Evolutionary conservation across 345 rosid species (phyloP), one percentile per base, ranked within the genome.

Genomic region (Arabidopsis arenosa): DNA sequence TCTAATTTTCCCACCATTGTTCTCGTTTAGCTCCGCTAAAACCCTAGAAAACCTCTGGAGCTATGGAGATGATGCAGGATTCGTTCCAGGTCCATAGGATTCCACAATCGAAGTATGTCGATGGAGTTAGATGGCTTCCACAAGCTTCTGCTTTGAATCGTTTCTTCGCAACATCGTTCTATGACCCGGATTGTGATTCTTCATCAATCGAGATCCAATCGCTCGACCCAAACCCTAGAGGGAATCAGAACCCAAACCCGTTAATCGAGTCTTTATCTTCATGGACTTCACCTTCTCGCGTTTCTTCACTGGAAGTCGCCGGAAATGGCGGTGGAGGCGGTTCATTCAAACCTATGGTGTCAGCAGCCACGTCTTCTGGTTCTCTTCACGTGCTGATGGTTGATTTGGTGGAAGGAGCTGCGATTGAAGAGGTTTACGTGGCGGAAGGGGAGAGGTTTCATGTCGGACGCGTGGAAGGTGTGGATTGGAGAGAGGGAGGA

Each of bases 41-140:
- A 52, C 74, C 75, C 61, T 68, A 63, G 73, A 77, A 81, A 81
- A 67, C 79, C 75, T 75, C 75, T 60, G 40, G 15, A 64, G 70
- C 64, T 62, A 89, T 90, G 98, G 93, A 89, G 69, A 80, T 64
- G 69, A 80, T 64, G 72, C 84, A 81, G 9, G 83, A 75, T 18
- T 64, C 88, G 56, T 63, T 79, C 2, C 82, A 80, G 51, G 61
- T 86, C 75, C 86, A 84, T 60, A 86, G 83, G 51, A 37, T 90
- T 54, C 91, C 93, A 0, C 95, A 88, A 66, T 71, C 83, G 47
- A 84, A 80, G 71, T 86, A 86, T 76, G 74, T 92, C 13, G 96
- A 92, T 73, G 82, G 84, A 67, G 84, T 94, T 2, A 89, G 93
- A n/a, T 94, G 93, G 95, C 92, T 94, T 28, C 93, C 96, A 8